Base-by-base conservation (phyloP, 2,329 filamentous ascomycete species). In the Torrubiella hemipterigena region DNA sequence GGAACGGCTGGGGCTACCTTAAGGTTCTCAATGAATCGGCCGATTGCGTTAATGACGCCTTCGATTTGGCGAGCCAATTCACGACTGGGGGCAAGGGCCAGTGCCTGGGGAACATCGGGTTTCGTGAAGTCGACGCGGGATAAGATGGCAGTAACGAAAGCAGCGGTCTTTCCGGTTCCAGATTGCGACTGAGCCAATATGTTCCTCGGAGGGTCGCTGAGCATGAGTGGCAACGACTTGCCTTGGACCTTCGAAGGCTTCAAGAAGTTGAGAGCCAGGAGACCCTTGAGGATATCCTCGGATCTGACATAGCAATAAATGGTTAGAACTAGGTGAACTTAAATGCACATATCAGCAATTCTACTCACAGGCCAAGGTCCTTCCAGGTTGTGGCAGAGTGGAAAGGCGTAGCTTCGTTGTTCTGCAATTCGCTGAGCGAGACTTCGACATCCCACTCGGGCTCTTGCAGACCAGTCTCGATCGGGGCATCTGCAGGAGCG, bases 111-210 rank as follows among this genome's bases (percentile, higher is more conserved):
- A 41, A 72, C 66, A 17, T 73, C 61, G 14, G 77, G 67, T 40
- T 72, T 68, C 31, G 50, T 63, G 36, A 87, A 71, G 49, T 98
- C 85, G 50, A 96, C 61, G 40, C 91, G 84, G 36, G 82, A 82
- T 24, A 98, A 70, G 38, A 93, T 81, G 38, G 93, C 93, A 39
- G 94, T 78, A 27, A 91, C 83, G 55, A 98, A 98, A 15, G 91
- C 91, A 14, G 87, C 91, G 0, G 91, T 98, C 67, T 98, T 98
- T 50, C 91, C 91, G 14, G 91, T 98, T 45, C 91, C 91, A 3
- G 91, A 98, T 57, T 98, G 91, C n/a, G 91, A 98, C 59, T 98
- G 91, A 4, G 87, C 91, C 50, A 98, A 89, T 71, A 98, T 81
- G 58, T 96, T 96, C 42, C 70, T 69, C 1, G 89, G 81, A n/a